phyloP scores from a whole-genome alignment of 164 flowering plant species.

The Amborella trichopoda region DNA sequence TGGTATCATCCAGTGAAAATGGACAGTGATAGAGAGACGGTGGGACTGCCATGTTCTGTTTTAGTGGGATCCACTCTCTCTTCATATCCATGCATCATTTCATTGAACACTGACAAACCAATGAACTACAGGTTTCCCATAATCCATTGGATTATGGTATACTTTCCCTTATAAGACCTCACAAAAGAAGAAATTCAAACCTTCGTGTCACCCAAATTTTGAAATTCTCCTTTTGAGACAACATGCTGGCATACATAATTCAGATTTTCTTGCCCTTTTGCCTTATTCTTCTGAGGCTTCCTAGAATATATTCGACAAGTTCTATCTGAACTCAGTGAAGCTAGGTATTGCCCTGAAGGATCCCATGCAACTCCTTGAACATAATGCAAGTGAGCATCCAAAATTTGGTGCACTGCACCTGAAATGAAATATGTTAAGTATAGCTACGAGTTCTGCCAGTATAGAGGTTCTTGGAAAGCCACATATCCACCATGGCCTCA shows the following conservation, averaged over 20 bases:
- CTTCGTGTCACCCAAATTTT: conserved; percentile 50
- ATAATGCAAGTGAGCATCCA: conserved; percentile 87
- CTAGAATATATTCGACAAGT: conserved; percentile 68
- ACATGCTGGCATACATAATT: conserved; percentile 75
- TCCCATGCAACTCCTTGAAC: conserved; percentile 99
- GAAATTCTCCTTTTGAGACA: conserved; percentile 54
- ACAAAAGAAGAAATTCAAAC: conserved; percentile 17
- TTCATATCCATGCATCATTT: too few species aligned
- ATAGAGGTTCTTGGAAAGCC: too few species aligned
- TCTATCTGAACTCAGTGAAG: conserved; percentile 95
- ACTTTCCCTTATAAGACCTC: too few species aligned
- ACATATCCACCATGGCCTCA: too few species aligned
- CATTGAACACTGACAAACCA: too few species aligned
- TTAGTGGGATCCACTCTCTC: too few species aligned
- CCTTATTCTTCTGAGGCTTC: conserved; percentile 55
- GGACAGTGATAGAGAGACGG: too few species aligned
- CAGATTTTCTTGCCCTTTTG: conserved; percentile 52
- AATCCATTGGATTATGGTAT: too few species aligned
- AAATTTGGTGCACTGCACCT: conserved; percentile 91
- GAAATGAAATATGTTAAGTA: conserved; percentile 12
- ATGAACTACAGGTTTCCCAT: too few species aligned
- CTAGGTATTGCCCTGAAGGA: conserved; percentile 67
- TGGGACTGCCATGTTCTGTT: too few species aligned
- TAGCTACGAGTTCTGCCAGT: too few species aligned
- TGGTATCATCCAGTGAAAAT: too few species aligned